Base-by-base conservation (phyloP, 306 rosid genomes). In the Lathyrus tuberosus region DNA sequence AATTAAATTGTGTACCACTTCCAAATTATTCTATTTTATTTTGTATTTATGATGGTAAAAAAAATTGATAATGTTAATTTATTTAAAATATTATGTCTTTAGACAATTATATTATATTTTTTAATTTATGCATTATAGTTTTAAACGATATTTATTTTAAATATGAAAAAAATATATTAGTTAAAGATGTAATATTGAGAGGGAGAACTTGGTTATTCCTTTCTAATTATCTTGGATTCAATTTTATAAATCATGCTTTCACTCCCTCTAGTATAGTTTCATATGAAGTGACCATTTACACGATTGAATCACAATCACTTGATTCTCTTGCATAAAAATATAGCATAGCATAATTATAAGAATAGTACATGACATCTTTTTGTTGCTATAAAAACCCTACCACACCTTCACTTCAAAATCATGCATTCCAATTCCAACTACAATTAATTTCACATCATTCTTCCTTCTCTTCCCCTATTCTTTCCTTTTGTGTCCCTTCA, bases 341-440 rank as follows among this genome's bases (percentile, higher is more conserved):
- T 35, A 35, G 40, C 40, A 8, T 35, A 35, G 10, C 40, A 35
- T 35, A 35, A 35, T 6, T 35, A 6, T 41, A 13, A 47, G 15
- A 5, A n/a, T 46, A 47, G 8, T 8, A 47, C 31, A 18, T 3
- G 30, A 48, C 64, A 66, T 28, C 78, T 79, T 69, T 82, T 66
- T 20, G 13, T 14, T 59, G 14, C 74, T 86, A 84, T 84, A 78
- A 80, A 33, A 80, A 43, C 71, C 80, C 63, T 65, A n/a, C 46
- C 37, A 61, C 43, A 11, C 73, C 65, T 51, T 15, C 65, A 63
- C 54, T 20, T 57, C 64, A 61, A 74, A 42, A 63, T 30, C 53
- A 73, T 75, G 46, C 75, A 35, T 35, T 35, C 0, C 40, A 35
- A 69, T 68, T 76, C 31, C 42, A 65, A 53, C 71, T 28, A 31